Evolutionary conservation across 2,329 filamentous ascomycete species (phyloP).

Genomic region (Chrysoporthe puriensis): DNA sequence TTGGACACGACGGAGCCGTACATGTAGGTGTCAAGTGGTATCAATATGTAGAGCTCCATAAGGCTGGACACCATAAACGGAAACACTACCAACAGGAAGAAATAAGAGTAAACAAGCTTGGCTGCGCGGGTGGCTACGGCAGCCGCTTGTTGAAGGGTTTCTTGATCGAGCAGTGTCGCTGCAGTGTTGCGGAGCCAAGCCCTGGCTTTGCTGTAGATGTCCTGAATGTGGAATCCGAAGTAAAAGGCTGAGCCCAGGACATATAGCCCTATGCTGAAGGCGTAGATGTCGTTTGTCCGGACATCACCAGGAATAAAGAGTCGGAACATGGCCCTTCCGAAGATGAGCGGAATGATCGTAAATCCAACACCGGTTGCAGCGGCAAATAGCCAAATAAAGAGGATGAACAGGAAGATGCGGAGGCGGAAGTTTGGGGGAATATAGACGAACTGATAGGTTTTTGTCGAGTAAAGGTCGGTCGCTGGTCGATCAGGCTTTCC

Average conservation of each 20-base stretch:
- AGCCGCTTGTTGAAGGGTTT: slow-evolving; percentile 37
- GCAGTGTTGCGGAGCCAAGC: slow-evolving; percentile 36
- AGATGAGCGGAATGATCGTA: slow-evolving; percentile 83
- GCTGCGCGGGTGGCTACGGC: slow-evolving; percentile 38
- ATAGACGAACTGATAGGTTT: slow-evolving; percentile 73
- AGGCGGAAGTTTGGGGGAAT: slow-evolving; percentile 82
- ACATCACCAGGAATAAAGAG: slow-evolving; percentile 71
- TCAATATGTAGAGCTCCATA: slow-evolving; percentile 84
- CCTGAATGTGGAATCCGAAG: slow-evolving; percentile 54
- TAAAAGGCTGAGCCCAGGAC: slow-evolving; percentile 73
- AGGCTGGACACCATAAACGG: slow-evolving; percentile 79
- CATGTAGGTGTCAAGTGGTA: slow-evolving; percentile 84
- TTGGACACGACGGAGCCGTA: slow-evolving; percentile 39
- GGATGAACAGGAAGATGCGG: slow-evolving; percentile 82
- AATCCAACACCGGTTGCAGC: slow-evolving; percentile 82
- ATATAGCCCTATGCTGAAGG: slow-evolving; percentile 89
- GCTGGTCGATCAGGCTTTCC: slow-evolving; percentile 61
- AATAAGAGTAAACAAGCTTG: slow-evolving; percentile 73
- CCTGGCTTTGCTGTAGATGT: slow-evolving; percentile 41
- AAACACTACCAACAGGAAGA: slow-evolving; percentile 74
- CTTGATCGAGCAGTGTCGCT: slow-evolving; percentile 37
- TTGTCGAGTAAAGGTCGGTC: slow-evolving; percentile 56
- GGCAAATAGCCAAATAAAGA: slow-evolving; percentile 92
- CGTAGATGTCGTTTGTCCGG: slow-evolving; percentile 92
- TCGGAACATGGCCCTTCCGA: slow-evolving; percentile 80